Evolutionary conservation across 106 monocot genomes (phyloP).

Genomic region (Dendrobium huoshanense): DNA sequence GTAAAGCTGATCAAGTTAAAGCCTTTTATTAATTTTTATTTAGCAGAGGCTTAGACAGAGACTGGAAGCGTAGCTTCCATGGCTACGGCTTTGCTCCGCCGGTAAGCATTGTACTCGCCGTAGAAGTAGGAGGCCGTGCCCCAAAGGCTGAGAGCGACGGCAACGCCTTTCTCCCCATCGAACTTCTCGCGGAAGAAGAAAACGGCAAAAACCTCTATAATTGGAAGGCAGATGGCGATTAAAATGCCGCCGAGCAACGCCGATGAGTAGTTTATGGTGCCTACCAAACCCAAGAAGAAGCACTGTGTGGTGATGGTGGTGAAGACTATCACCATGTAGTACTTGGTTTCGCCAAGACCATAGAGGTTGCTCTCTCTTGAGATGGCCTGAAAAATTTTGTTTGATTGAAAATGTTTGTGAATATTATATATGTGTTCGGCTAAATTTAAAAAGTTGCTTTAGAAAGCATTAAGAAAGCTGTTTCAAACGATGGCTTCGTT

Average conservation of each 20-base stretch:
- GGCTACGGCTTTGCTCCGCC: neutral
- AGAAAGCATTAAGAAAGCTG: no score
- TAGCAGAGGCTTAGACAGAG: neutral
- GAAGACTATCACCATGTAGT: conserved; percentile 11
- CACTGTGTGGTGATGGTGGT: conserved; percentile 9
- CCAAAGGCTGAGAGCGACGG: conserved; percentile 32
- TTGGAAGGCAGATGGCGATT: conserved; percentile 1
- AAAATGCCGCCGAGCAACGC: conserved; percentile 17
- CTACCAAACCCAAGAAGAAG: conserved; percentile 12
- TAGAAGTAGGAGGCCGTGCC: conserved; percentile 55
- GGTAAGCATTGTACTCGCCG: conserved; percentile 27
- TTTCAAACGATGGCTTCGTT: no score
- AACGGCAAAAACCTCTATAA: conserved; percentile 12
- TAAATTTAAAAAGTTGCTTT: no score
- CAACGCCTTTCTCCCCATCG: conserved; percentile 6
- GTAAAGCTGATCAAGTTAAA: no score
- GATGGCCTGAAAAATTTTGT: conserved; percentile 10
- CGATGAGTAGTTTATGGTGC: conserved; percentile 7
- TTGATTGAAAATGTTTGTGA: no score
- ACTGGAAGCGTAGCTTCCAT: neutral
- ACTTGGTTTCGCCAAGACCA: conserved; percentile 15
- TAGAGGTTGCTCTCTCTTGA: conserved; percentile 8
- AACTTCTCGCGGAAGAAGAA: conserved; percentile 8
- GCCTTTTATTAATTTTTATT: no score
- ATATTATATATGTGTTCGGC: neutral